Conservation (phyloP, 441 rosid genomes). For the Viola pubescens region DNA sequence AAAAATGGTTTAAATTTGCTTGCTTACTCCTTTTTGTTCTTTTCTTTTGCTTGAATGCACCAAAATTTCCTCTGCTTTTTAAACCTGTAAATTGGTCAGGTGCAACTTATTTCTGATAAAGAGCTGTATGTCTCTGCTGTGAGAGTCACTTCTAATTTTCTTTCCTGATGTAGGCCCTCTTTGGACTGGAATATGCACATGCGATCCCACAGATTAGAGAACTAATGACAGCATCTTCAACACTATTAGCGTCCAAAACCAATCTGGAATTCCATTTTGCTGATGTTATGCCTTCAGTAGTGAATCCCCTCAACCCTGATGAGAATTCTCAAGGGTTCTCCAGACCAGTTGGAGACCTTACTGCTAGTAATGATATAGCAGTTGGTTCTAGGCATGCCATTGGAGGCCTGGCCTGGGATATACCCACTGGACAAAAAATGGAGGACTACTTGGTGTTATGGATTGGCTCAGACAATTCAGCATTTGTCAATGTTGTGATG, state of each 20-base stretch:
- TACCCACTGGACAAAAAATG: conserved; percentile 49
- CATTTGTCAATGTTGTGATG: conserved; percentile 68
- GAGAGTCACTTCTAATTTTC: conserved; percentile 2
- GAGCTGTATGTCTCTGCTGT: neutral
- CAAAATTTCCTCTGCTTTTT: neutral
- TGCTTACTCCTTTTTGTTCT: neutral
- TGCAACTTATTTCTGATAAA: conserved; percentile 3
- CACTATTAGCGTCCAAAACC: conserved; percentile 14
- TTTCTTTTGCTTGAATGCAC: neutral
- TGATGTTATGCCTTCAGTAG: conserved; percentile 40
- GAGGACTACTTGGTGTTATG: conserved; percentile 69
- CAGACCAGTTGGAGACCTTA: conserved; percentile 14
- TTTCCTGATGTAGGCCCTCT: conserved; percentile 50
- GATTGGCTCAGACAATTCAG: conserved; percentile 71
- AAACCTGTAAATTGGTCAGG: neutral
- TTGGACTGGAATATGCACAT: conserved; percentile 77
- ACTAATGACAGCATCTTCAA: conserved; percentile 28
- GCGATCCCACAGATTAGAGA: conserved; percentile 45
- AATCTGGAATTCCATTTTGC: conserved; percentile 38
- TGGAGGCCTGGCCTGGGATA: conserved; percentile 78
- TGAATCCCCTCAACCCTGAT: conserved; percentile 39
- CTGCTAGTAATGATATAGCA: conserved; percentile 20
- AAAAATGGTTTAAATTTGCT: too few relatives aligned
- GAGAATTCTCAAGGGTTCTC: conserved; percentile 23
- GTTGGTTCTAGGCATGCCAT: conserved; percentile 31